Evolutionary conservation across 1,139 yeast species (phyloP), one percentile per base, ranked within the genome.

Genomic region (Kurtzmaniella quercitrusa): DNA sequence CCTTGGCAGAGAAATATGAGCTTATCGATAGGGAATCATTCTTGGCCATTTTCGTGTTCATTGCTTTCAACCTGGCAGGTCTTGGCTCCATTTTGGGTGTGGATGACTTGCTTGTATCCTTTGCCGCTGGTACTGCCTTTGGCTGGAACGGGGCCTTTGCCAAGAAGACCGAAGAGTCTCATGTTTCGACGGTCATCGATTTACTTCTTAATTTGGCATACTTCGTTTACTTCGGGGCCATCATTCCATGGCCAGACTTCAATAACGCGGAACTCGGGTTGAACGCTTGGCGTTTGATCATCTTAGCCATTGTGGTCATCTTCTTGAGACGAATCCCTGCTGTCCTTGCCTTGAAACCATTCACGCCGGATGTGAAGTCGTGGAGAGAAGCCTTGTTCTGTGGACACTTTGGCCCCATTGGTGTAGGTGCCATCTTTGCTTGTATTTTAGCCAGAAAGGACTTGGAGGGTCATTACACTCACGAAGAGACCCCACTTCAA

Each of bases 341-440:
- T 0, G 90, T 91, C 39, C 59, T 91, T 43, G 77, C 81, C 1
- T 68, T 88, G 45, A 88, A 88, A 57, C 89, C 91, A 0, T 60
- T 91, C 14, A 85, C 88, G n/a, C 96, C 98, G 0, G 98, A 91
- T 62, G 80, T 93, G 38, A 82, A 88, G 54, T 81, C 93, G 31
- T 91, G 98, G 97, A 79, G 96, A 63, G 98, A 93, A 59, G 97
- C 97, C 0, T 59, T 93, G 7, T 90, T 93, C 58, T 91, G 95
- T 62, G 98, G 98, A 18, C 98, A 93, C 67, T 93, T 93, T 62
- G 98, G 98, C 39, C 98, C 98, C 9, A 89, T 93, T 59, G 98
- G 98, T 44, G 98, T 93, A 10, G 98, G 98, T 51, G 98, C 98
- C 1, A 79, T 93, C 17, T 93, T 88, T 65, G 95, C 96, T 17